Conservation (phyloP, 345 rosid species). For the Reutealis trisperma region DNA sequence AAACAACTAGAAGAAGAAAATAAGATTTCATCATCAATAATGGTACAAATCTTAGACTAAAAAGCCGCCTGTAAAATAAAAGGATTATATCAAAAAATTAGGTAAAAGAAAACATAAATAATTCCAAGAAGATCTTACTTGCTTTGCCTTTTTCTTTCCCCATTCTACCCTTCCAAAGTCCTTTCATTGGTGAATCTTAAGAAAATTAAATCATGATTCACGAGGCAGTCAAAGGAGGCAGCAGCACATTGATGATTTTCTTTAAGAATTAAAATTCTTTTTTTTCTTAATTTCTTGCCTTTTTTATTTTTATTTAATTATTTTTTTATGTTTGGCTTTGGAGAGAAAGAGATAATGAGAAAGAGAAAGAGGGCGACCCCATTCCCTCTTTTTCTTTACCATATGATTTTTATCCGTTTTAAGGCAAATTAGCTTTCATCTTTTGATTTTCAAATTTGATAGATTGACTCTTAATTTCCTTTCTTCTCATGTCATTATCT, state of each 20-base stretch:
- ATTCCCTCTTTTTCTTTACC: slow-evolving; percentile 3
- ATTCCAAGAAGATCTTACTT: slow-evolving; percentile 36
- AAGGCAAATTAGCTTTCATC: slow-evolving; percentile 6
- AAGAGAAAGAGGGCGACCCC: slow-evolving; percentile 23
- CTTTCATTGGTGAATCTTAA: slow-evolving; percentile 1
- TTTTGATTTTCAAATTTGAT: slow-evolving; percentile 13
- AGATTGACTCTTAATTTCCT: not conserved
- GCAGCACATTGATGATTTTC: slow-evolving; percentile 10
- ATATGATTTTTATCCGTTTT: slow-evolving; percentile 11
- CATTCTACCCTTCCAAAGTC: not conserved
- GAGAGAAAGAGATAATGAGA: slow-evolving; percentile 15
- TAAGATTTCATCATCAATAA: slow-evolving; percentile 7
- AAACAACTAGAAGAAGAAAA: not conserved
- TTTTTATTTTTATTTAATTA: no score
- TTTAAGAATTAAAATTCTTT: slow-evolving; percentile 10
- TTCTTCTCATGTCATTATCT: slow-evolving; percentile 22
- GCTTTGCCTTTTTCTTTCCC: slow-evolving; percentile 25
- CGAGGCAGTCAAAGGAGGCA: slow-evolving; percentile 51
- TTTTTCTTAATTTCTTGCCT: slow-evolving; percentile 1
- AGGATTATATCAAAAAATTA: not conserved
- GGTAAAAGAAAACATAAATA: slow-evolving; percentile 32
- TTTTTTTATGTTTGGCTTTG: slow-evolving; percentile 7
- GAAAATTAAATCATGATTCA: slow-evolving; percentile 25
- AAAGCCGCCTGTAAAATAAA: not conserved
- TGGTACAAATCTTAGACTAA: no score